Percentiles rank a stretch among this genome's conserved stretches.
phyloP scores from a whole-genome alignment of 306 rosid species.

The Albizia julibrissin region DNA sequence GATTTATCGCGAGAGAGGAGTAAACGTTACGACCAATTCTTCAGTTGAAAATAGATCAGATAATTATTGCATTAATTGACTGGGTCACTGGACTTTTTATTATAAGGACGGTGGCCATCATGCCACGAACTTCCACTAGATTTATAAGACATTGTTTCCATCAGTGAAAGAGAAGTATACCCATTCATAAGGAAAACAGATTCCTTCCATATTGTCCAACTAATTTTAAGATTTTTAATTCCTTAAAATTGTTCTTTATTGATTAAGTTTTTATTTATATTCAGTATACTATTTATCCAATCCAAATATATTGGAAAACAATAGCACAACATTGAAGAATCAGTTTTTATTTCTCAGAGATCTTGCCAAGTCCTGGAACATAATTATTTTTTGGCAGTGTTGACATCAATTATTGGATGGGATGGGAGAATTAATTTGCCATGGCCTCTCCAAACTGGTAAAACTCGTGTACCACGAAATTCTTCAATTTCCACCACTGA shows the following conservation, averaged over 20 bases:
- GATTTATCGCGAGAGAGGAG: background rate
- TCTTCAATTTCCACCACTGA: background rate
- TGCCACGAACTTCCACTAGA: background rate
- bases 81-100: background rate
- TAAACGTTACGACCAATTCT: background rate
- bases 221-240: background rate
- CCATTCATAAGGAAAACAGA: background rate
- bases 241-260: too few species aligned
- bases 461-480: background rate
- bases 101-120: background rate
- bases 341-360: background rate
- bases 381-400: background rate
- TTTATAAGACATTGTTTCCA: background rate
- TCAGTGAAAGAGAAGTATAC: background rate
- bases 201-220: background rate
- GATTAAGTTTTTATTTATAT: too few species aligned
- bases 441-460: background rate
- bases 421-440: background rate
- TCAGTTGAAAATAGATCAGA: background rate
- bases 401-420: background rate
- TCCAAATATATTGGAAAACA: background rate
- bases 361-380: background rate
- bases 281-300: background rate
- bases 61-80: background rate
- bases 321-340: background rate